Base-by-base conservation (phyloP, 148 eudicot species). In the Cornus kousa region DNA sequence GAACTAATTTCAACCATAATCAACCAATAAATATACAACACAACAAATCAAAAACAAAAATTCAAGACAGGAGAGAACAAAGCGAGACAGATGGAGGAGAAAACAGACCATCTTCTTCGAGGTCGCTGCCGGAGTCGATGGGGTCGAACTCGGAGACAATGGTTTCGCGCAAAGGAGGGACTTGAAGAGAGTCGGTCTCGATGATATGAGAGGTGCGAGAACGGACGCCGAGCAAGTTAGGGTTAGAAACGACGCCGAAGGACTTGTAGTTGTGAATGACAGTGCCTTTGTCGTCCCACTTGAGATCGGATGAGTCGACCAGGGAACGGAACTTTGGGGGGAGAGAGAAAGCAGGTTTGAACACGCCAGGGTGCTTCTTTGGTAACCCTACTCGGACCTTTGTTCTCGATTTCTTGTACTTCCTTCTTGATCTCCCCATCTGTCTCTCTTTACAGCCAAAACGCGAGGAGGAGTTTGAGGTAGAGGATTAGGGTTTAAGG, bases 391-490 rank as follows among this genome's bases (percentile, higher is more conserved):
- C 98, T 74, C 81, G 86, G 0, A 95, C 98, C 68, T 95, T 95
- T 12, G 93, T 13, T 66, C 92, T 81, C 5, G 97, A 91, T 28
- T 74, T 37, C 90, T 95, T 93, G 92, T 88, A 87, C 82, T 89
- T 95, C 73, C 98, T 85, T 78, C 98, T 78, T 68, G 98, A 95
- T 40, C 98, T 76, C n/a, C 93, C 98, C 98, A 95, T 95, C 48
- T 82, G 32, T 75, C 70, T 69, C 70, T 78, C 67, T 80, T 72
- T 43, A 7, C 43, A 4, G 9, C 8, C 48, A 43, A 43, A 43
- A 43, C 48, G 6, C 48, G 6, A 43, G 9, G 8, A 43, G 48
- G 43, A 39, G 43, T 39, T 6, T 43, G 6, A 43, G 48, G 4
- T 4, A 35, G 48, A 10, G 48, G 48, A 10, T 43, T 43, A 43